Base-by-base conservation (phyloP, 1,284 basidiomycete genomes). In the Tilletiopsis washingtonensis region DNA sequence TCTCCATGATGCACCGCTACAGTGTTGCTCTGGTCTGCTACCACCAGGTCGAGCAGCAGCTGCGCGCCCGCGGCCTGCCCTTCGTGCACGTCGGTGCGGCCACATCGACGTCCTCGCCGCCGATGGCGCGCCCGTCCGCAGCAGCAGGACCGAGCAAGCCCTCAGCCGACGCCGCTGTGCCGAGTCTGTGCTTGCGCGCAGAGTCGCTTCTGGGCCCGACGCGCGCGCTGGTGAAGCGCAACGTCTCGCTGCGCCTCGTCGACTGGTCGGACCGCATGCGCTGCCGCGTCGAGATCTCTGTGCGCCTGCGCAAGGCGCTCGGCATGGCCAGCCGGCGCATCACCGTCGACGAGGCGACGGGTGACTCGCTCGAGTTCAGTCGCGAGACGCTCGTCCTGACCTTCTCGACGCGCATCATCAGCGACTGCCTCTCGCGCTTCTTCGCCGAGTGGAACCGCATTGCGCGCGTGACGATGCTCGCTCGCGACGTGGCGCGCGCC, bases 401-500 rank as follows among this genome's bases (percentile, higher is more conserved):
- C 0, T 90, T 93, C 73, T 75, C 86, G 41, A 88, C 87, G 1
- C 83, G 86, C 54, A 81, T 89, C 64, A 84, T 91, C 52, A 82
- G 88, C 56, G 84, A 83, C 5, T 91, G 88, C 68, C 85, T 94
- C 17, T 82, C 85, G 50, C 84, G 87, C 65, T 91, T 94, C 70
- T 75, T 88, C 57, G 84, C 87, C 62, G 88, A 90, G 69, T 93
- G 90, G 88, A 86, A 86, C 44, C 79, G 85, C 37, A 84, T 93
- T 27, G 86, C 86, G 34, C 91, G 89, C 74, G 87, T 91, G 79
- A 85, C 90, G 15, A 85, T 90, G 36, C 88, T 94, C 51, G 88
- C 88, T 5, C 81, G 88, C 57, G 87, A 91, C 84, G 64, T 60
- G 75, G 5, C 9, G 27, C 12, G 41, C 24, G 12, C n/a, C 20